Evolutionary conservation across 768 basidiomycete species (phyloP).

Genomic region (Suillus variegatus): DNA sequence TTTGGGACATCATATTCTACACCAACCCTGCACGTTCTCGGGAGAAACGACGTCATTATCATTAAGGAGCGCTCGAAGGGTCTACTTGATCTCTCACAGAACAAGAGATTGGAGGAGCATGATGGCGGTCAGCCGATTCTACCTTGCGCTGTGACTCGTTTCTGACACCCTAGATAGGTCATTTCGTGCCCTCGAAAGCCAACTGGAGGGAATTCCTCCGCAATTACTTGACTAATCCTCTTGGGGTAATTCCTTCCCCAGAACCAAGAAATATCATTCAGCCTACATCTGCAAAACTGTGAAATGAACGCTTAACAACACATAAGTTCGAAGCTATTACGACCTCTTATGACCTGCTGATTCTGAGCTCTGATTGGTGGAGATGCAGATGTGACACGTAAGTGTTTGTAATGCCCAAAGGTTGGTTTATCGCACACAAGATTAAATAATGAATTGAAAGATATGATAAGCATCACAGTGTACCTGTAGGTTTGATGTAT

Average conservation of each 20-base stretch:
- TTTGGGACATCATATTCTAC: conserved; percentile 59
- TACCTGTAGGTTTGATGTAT: too few relatives aligned
- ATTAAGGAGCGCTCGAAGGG: conserved; percentile 62
- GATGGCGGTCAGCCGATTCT: conserved; percentile 66
- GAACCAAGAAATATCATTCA: conserved; percentile 30
- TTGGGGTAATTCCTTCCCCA: conserved; percentile 48
- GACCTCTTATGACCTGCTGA: too few relatives aligned
- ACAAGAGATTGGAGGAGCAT: conserved; percentile 71
- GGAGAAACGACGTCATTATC: conserved; percentile 77
- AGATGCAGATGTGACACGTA: too few relatives aligned
- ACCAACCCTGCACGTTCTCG: conserved; percentile 76
- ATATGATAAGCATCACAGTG: too few relatives aligned
- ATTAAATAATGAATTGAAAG: too few relatives aligned
- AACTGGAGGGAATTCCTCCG: conserved; percentile 76
- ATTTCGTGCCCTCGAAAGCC: conserved; percentile 80
- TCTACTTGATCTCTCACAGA: conserved; percentile 54
- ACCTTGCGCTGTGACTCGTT: background rate
- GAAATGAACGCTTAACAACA: too few relatives aligned
- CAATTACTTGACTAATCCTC: conserved; percentile 61
- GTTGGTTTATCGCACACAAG: too few relatives aligned
- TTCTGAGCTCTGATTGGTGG: too few relatives aligned
- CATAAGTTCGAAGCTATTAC: too few relatives aligned
- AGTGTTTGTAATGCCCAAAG: too few relatives aligned
- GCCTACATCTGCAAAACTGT: conserved; percentile 14
- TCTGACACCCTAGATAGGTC: conserved; percentile 46